phyloP scores from a whole-genome alignment of 306 rosid species.

The Malus asiatica region DNA sequence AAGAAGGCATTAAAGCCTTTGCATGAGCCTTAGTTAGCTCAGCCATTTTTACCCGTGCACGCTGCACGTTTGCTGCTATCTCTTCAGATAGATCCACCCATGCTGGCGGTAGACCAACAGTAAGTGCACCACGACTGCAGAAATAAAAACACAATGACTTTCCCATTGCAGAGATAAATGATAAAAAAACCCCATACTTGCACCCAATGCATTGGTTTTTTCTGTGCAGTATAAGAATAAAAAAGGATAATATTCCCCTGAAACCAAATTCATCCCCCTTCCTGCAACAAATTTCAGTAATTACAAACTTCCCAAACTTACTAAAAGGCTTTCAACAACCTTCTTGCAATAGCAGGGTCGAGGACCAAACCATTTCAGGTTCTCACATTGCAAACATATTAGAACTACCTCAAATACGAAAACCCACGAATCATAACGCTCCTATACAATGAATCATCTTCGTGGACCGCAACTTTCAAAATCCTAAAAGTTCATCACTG shows the following conservation, averaged over 20 bases:
- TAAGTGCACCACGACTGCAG: constrained; percentile 63
- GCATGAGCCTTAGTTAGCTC: constrained; percentile 88
- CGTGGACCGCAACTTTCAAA: not conserved
- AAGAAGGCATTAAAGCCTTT: constrained; percentile 92
- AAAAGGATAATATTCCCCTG: not conserved
- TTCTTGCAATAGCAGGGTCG: not conserved
- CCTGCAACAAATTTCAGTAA: not conserved
- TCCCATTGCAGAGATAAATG: not conserved
- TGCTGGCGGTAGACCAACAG: constrained; percentile 91
- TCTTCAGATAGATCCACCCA: constrained; percentile 99
- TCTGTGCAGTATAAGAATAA: not conserved
- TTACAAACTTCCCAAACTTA: not conserved
- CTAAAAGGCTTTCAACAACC: not conserved
- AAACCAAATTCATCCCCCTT: not conserved
- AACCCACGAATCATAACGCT: not conserved
- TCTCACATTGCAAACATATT: not conserved
- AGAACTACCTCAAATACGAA: not conserved
- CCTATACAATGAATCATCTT: not conserved
- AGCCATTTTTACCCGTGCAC: constrained; percentile 70
- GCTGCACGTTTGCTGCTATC: constrained; percentile 78
- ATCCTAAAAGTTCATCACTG: not conserved
- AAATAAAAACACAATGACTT: constrained; percentile 6
- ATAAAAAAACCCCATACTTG: not conserved
- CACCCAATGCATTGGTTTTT: not conserved
- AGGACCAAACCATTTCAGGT: not conserved